These are phyloP conservation scores for Populus simonii DNA, from an alignment of 345 rosid genomes.

Conservation along the genomic window DNA sequence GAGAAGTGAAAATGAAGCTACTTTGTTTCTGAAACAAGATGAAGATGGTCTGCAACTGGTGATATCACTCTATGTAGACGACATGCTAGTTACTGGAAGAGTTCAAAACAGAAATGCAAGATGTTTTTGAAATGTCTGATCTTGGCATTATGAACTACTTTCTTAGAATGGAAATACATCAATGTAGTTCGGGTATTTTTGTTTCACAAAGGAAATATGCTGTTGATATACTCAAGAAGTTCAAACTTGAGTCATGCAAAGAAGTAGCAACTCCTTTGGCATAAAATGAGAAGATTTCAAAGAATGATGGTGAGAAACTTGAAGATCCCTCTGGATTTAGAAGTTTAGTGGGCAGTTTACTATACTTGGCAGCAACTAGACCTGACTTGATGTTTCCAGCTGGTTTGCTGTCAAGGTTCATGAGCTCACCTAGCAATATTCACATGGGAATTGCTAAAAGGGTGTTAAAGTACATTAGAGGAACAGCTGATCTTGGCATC, in stretches of 20 bases:
- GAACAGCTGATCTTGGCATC: neutral
- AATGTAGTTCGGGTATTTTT: neutral
- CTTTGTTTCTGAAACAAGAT: too few relatives aligned
- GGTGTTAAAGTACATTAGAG: too few relatives aligned
- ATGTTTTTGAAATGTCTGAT: too few relatives aligned
- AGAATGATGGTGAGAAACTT: neutral
- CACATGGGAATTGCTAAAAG: neutral
- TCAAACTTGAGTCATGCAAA: neutral
- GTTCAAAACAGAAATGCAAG: too few relatives aligned
- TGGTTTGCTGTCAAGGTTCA: neutral
- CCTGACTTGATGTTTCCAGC: neutral
- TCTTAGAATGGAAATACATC: neutral
- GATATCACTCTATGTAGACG: too few relatives aligned
- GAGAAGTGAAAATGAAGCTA: too few relatives aligned
- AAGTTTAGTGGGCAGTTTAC: neutral
- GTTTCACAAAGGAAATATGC: neutral
- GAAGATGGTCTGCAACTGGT: too few relatives aligned
- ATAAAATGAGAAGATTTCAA: neutral
- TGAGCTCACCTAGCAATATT: neutral
- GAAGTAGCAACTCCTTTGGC: neutral
- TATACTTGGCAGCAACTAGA: neutral
- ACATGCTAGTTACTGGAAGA: too few relatives aligned
- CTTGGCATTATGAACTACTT: neutral
- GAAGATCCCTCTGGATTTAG: neutral
- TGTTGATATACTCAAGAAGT: neutral